Base-by-base conservation (phyloP, 805 yeast genomes). In the Metschnikowia aberdeeniae region DNA sequence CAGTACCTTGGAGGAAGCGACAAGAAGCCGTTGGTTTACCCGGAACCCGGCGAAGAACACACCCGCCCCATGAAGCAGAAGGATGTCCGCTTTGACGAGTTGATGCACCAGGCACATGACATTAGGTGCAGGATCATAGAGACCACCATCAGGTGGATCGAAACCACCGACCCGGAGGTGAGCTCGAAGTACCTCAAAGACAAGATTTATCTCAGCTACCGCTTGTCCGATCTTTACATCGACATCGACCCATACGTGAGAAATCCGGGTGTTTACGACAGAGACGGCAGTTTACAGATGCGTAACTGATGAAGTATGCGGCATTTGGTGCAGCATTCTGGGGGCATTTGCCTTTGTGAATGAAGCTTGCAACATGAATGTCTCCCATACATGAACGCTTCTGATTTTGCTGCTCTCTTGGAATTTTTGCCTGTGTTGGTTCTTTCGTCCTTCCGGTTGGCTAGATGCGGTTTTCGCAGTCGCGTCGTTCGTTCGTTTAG, bases 191-290 rank as follows among this genome's bases (percentile, higher is more conserved):
- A 75, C 49, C 70, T 78, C 60, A 64, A 70, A 29, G 84, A 81
- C 44, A 84, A 82, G 60, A 70, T 80, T 12, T 63, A 64, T 27
- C 45, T 84, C 24, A 78, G 82, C 44, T 65, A 65, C 42, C 66
- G 76, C 48, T 59, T 92, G 40, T 69, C 83, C 7, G 67, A 73
- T 26, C 86, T 86, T 60, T 90, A 84, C 66, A 74, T 78, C 59
- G 62, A 68, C 40, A 64, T 87, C 44, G 98, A 93, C 59, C 92
- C 93, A 1, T 89, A 85, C 53, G 64, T 89, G 40, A 82, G 99
- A 64, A 80, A 84, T 35, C 81, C 89, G 52, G 81, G 89, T 33
- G 68, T 82, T 34, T 87, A 80, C 59, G 99, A 93, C 65, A 78
- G 96, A 57, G 71, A 76, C 45, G 90, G 93, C n/a, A 51, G 64